Base-by-base conservation (phyloP, 2,329 filamentous ascomycete species). In the Fusarium sp. region DNA sequence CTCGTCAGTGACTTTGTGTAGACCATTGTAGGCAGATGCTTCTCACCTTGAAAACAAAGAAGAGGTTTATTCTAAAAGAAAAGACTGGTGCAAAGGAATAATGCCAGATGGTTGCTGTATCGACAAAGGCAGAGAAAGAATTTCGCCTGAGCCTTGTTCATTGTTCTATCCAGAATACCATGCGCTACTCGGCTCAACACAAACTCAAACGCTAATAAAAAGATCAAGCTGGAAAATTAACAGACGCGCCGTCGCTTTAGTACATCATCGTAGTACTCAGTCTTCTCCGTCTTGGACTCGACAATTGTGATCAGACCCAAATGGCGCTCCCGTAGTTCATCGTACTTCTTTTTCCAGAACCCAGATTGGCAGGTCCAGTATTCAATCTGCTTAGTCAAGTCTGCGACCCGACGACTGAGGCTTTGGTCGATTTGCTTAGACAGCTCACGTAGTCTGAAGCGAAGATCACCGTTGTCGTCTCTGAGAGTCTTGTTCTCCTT, bases 401-500 rank as follows among this genome's bases (percentile, higher is more conserved):
- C 78, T 22, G 75, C 65, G 6, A 81, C 66, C 22, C 80, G 77
- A 16, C 66, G 76, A 63, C 60, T 80, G 71, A 67, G 75, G 58
- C 60, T 76, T 40, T 74, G 72, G 30, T 79, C 77, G 5, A 79
- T 34, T 41, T 81, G 77, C 45, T 77, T 78, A 38, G 78, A 74
- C 2, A 83, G 68, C 55, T 80, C 76, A 34, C 76, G 74, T 24
- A 83, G 58, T 30, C 80, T 73, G 55, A 70, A 73, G 22, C 74
- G 69, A 40, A 85, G 77, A 20, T 75, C 72, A 11, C 74, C 72
- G 56, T 80, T 82, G 41, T 84, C 82, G 4, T 73, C 75, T 38
- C 64, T 70, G 41, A 84, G 74, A 6, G 70, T 65, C 41, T 78
- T 74, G 62, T 80, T 81, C 52, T 85, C 82, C 56, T 74, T 77